These are phyloP conservation scores for Saitozyma sp. DNA, from an alignment of 768 basidiomycete genomes.

Conservation along the genomic window DNA sequence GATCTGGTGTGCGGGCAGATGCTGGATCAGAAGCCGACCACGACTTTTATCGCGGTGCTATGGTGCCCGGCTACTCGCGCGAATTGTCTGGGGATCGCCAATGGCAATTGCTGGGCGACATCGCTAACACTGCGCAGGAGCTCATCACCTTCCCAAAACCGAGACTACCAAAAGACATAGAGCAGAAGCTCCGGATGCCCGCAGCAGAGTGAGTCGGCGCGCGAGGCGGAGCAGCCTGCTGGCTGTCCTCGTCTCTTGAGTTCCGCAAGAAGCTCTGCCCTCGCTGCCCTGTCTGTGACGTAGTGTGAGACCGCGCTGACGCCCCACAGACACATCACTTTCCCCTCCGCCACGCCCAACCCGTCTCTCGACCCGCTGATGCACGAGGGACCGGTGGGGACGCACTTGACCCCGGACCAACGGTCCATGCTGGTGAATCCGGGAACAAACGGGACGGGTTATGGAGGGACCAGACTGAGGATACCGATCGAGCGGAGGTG, in stretches of 20 bases:
- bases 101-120: background rate
- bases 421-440: constrained; percentile 5
- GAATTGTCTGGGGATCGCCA: too few species aligned
- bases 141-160: constrained; percentile 81
- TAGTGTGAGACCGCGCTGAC: background rate
- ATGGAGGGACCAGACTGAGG: constrained; percentile 56
- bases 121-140: constrained; percentile 61
- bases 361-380: constrained; percentile 49
- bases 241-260: too few species aligned
- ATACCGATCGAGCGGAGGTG: constrained; percentile 84
- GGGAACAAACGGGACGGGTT: constrained; percentile 24
- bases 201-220: constrained; percentile 34
- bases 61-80: too few species aligned
- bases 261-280: too few species aligned
- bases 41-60: too few species aligned
- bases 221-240: too few species aligned
- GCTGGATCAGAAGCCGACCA: too few species aligned
- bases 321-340: constrained; percentile 52
- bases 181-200: constrained; percentile 58
- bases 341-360: constrained; percentile 62
- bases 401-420: constrained; percentile 14
- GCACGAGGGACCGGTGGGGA: constrained; percentile 45
- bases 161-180: constrained; percentile 66
- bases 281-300: background rate
- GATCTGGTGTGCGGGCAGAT: too few species aligned